phyloP scores from a whole-genome alignment of 2,329 filamentous ascomycete species.

The Alternaria dauci region DNA sequence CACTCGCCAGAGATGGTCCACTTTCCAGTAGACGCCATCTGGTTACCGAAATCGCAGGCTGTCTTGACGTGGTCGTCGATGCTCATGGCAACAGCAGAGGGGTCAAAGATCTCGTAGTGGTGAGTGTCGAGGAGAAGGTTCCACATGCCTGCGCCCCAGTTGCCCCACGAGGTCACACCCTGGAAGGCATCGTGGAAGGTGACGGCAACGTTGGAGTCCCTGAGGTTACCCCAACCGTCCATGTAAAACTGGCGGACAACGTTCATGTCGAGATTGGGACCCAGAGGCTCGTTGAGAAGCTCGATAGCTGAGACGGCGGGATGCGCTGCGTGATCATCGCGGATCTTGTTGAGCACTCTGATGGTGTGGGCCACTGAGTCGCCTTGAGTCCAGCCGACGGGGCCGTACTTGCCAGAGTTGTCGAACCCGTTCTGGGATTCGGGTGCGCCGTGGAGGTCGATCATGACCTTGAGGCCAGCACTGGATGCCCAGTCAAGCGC shows the following conservation, averaged over 20 bases:
- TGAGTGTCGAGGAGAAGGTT: slow-evolving; percentile 58
- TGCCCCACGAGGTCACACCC: slow-evolving; percentile 55
- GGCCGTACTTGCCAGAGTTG: slow-evolving; percentile 65
- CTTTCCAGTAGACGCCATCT: slow-evolving; percentile 58
- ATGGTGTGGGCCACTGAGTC: slow-evolving; percentile 53
- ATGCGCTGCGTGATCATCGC: slow-evolving; percentile 56
- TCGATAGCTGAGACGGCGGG: slow-evolving; percentile 58
- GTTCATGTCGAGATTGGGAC: slow-evolving; percentile 53
- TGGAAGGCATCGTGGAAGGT: slow-evolving; percentile 59
- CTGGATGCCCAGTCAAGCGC: slow-evolving; percentile 67
- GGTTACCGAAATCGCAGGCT: slow-evolving; percentile 56
- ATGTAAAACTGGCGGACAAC: slow-evolving; percentile 57
- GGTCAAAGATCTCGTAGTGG: slow-evolving; percentile 59
- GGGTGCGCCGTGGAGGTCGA: slow-evolving; percentile 73
- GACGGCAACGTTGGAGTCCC: slow-evolving; percentile 53
- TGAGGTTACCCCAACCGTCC: slow-evolving; percentile 58
- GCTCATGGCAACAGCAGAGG: slow-evolving; percentile 48
- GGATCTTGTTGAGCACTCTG: slow-evolving; percentile 57
- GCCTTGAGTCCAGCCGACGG: slow-evolving; percentile 57
- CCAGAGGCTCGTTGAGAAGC: slow-evolving; percentile 59
- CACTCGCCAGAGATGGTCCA: slow-evolving; percentile 59
- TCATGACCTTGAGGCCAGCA: slow-evolving; percentile 68
- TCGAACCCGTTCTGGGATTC: slow-evolving; percentile 74
- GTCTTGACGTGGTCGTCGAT: slow-evolving; percentile 51
- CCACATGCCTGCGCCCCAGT: slow-evolving; percentile 56